Evolutionary conservation across 108 stramenopile genomes (phyloP).

Genomic region (Nitzschia inconspicua): DNA sequence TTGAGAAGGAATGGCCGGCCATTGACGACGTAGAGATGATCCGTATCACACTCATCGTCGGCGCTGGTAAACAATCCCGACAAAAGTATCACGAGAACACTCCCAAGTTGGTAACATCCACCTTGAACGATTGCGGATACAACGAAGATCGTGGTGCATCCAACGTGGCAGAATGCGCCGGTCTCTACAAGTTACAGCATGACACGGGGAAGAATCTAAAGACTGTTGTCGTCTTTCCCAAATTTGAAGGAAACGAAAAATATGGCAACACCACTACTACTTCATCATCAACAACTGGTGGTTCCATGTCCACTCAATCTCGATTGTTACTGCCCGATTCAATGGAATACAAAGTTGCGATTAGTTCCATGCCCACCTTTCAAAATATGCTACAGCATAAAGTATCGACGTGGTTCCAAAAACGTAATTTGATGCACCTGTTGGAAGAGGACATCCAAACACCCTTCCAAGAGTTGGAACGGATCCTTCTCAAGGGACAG

Average conservation of each 20-base stretch:
- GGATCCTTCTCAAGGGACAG: slow-evolving; percentile 72
- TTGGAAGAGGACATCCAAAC: slow-evolving; percentile 35
- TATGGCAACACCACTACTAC: background rate
- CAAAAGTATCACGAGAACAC: slow-evolving; percentile 87
- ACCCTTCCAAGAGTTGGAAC: slow-evolving; percentile 53
- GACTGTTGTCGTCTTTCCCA: slow-evolving; percentile 92
- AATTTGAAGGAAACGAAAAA: slow-evolving; percentile 15
- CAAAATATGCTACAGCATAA: slow-evolving; percentile 56
- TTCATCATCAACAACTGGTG: background rate
- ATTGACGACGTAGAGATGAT: slow-evolving; percentile 57
- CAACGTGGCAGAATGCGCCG: slow-evolving; percentile 76
- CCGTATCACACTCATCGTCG: slow-evolving; percentile 82
- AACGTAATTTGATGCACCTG: slow-evolving; percentile 52
- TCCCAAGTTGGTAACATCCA: slow-evolving; percentile 63
- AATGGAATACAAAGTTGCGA: slow-evolving; percentile 64
- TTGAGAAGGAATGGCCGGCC: slow-evolving; percentile 47
- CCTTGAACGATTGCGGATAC: slow-evolving; percentile 73
- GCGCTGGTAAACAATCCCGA: slow-evolving; percentile 83
- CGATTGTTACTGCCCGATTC: slow-evolving; percentile 28
- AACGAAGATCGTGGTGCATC: slow-evolving; percentile 87
- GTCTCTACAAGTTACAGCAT: slow-evolving; percentile 90
- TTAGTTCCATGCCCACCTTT: slow-evolving; percentile 62
- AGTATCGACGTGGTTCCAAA: slow-evolving; percentile 84
- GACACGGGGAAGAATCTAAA: slow-evolving; percentile 95
- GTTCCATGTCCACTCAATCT: slow-evolving; percentile 8